These are phyloP conservation scores for Colletotrichum siamense DNA, from an alignment of 2,329 filamentous ascomycete genomes.

Conservation along the genomic window DNA sequence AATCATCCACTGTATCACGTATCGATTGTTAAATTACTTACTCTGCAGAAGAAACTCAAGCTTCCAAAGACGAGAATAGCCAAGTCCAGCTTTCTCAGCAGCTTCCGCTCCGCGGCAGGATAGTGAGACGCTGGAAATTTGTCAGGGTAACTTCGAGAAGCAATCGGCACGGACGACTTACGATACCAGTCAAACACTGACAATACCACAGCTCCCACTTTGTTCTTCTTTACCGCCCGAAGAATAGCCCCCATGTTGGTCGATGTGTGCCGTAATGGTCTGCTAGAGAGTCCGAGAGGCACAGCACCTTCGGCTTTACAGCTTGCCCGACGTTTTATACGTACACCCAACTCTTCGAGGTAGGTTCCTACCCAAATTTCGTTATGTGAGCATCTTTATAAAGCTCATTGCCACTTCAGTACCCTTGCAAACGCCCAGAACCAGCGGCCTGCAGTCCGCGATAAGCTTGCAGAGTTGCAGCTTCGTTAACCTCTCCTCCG, in stretches of 20 bases:
- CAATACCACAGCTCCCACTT: constrained; percentile 27
- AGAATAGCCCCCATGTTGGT: constrained; percentile 14
- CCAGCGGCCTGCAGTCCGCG: not conserved
- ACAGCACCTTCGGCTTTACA: not conserved
- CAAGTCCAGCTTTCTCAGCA: constrained; percentile 30
- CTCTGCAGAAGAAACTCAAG: constrained; percentile 26
- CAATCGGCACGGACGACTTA: constrained; percentile 12
- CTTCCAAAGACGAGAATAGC: constrained; percentile 22
- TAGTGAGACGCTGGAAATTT: constrained; percentile 27
- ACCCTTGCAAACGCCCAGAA: not conserved
- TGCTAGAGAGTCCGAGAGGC: no score
- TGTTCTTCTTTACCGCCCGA: constrained; percentile 24
- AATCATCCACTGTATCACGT: not conserved
- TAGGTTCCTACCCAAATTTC: not conserved
- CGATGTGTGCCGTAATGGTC: no score
- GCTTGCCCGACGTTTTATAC: constrained; percentile 3
- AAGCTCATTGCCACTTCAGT: not conserved
- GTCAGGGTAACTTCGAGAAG: not conserved
- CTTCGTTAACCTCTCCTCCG: not conserved
- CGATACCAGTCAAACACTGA: constrained; percentile 35
- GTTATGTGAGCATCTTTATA: not conserved
- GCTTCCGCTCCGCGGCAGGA: constrained; percentile 27
- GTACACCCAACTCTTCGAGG: not conserved
- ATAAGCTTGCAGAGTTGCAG: not conserved
- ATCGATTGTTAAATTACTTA: not conserved